A percentile compares a stretch with the other conserved stretches of the same genome.
Conservation (phyloP, 345 rosid genomes). For the Laguncularia racemosa region DNA sequence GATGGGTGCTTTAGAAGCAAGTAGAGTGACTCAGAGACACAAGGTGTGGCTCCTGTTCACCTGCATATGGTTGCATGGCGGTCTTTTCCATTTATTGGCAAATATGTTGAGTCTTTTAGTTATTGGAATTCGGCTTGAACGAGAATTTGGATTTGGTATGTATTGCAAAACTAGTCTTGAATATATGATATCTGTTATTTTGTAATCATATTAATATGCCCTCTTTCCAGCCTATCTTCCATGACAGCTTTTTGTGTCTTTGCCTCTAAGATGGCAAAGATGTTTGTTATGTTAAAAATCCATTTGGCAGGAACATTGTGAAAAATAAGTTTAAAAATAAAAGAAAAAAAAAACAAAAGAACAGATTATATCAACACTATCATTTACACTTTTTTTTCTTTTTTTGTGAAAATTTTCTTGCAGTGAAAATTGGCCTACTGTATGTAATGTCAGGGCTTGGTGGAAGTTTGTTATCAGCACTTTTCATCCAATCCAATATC, state of each 20-base stretch:
- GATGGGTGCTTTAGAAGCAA: conserved; percentile 73
- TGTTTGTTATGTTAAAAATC: too few species aligned
- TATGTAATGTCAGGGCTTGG: conserved; percentile 89
- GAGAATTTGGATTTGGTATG: conserved; percentile 86
- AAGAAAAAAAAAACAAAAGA: background rate
- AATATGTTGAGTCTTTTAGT: conserved; percentile 75
- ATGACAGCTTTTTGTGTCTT: too few species aligned
- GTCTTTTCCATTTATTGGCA: conserved; percentile 68
- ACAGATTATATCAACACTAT: background rate
- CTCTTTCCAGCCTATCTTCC: too few species aligned
- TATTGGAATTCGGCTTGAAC: conserved; percentile 84
- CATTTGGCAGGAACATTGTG: too few species aligned
- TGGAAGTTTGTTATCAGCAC: conserved; percentile 90
- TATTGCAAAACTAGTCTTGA: background rate
- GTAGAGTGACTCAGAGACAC: conserved; percentile 42
- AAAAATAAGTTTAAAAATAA: too few species aligned
- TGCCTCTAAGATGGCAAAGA: too few species aligned
- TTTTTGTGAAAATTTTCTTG: background rate
- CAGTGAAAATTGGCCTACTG: conserved; percentile 63
- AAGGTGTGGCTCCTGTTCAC: conserved; percentile 80
- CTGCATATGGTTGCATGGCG: conserved; percentile 92
- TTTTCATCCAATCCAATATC: conserved; percentile 66
- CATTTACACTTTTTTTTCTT: background rate
- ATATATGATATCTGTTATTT: background rate
- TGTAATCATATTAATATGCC: too few species aligned